Evolutionary conservation across 306 rosid species (phyloP), one percentile per base, ranked within the genome.

Genomic region (Cajanus cajan): DNA sequence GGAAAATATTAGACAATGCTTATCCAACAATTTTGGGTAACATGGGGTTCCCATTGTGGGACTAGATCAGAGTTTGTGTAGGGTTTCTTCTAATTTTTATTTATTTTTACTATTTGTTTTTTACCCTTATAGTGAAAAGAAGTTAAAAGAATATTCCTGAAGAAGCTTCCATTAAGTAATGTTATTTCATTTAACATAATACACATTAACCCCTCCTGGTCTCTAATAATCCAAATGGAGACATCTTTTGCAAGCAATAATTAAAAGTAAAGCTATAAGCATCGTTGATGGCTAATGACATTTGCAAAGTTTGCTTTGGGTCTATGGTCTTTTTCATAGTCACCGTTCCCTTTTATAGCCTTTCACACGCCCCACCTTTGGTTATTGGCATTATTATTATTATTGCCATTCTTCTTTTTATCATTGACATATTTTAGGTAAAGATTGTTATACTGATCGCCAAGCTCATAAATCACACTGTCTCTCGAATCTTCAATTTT

Each of bases 101-200:
- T 14, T 51, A 12, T 28, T 22, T 16, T 39, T 34, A 11, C n/a
- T n/a, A n/a, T n/a, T n/a, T n/a, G n/a, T 6, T 40, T 74, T 74
- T 76, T 68, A 39, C 11, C 72, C 16, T 50, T 40, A 24, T 33
- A 15, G 12, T 45, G 81, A 57, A 77, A 57, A 48, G 74, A 55
- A 63, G 55, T 1, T 57, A 31, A 63, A 77, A 61, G 89, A 82
- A 87, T 85, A 87, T 88, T 83, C 86, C 50, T 33, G 33, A 47
- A 75, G 40, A 76, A 76, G 68, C 84, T 85, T 57, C 43, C 63
- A 74, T 64, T 63, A 25, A 65, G 44, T 61, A 44, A 57, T 44
- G n/a, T 74, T 52, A n/a, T n/a, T n/a, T 45, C 62, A 14, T n/a
- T 55, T 65, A 34, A 21, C 31, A 43, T 14, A 61, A 31, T 33